Conservation (phyloP, 495 filamentous ascomycete genomes). For the Aspergillus biplanus region DNA sequence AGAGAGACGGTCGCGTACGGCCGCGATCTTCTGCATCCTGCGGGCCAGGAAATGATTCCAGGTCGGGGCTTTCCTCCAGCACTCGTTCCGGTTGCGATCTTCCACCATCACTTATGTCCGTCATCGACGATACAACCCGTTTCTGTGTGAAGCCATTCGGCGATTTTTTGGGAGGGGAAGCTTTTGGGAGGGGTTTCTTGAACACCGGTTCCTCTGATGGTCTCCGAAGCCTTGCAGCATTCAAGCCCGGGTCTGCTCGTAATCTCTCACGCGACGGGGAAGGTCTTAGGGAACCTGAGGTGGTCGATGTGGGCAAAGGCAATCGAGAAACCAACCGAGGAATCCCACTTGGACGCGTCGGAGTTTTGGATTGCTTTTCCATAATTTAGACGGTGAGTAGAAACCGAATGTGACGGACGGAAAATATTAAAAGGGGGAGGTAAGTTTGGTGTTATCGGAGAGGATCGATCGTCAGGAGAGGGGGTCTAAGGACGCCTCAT, state of each 20-base stretch:
- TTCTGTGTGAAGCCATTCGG: conserved; percentile 20
- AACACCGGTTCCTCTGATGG: conserved; percentile 48
- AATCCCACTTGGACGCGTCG: conserved; percentile 41
- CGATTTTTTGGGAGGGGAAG: conserved; percentile 31
- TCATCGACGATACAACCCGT: conserved; percentile 23
- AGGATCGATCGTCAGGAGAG: background rate
- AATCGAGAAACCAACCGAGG: conserved; percentile 47
- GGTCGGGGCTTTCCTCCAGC: conserved; percentile 12
- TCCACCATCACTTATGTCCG: conserved; percentile 24
- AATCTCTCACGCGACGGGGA: conserved; percentile 51
- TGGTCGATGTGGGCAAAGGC: conserved; percentile 44
- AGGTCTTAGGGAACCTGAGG: conserved; percentile 41
- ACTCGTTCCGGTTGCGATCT: conserved; percentile 25
- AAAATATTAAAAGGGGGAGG: conserved; percentile 2
- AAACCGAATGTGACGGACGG: background rate
- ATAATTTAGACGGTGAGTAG: conserved; percentile 26
- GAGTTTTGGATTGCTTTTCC: conserved; percentile 39
- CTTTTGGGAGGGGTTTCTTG: conserved; percentile 39
- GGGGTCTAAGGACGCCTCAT: conserved; percentile 16
- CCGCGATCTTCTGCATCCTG: conserved; percentile 36
- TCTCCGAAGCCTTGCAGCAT: conserved; percentile 39
- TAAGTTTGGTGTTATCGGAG: background rate
- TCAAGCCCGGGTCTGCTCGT: conserved; percentile 45
- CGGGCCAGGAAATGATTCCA: conserved; percentile 12
- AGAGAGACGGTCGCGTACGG: conserved; percentile 57